phyloP scores from a whole-genome alignment of 1,284 basidiomycete species.

The Hymenochaete sp. region DNA sequence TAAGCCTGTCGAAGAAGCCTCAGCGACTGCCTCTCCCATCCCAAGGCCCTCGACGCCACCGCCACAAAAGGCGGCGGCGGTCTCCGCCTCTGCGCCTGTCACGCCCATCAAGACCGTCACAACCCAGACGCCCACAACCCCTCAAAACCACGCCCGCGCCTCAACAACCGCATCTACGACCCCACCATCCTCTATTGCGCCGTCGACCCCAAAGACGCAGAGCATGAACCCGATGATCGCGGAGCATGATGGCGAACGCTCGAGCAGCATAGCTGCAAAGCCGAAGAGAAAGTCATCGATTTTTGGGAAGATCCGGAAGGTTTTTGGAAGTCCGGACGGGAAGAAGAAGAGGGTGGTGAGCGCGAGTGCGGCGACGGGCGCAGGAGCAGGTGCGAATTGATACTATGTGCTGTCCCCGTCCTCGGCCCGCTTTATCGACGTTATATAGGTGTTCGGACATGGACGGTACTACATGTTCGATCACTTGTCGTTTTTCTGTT shows the following conservation, averaged over 20 bases:
- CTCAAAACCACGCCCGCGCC: not conserved
- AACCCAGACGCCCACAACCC: too few relatives aligned
- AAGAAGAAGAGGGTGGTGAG: constrained; percentile 7
- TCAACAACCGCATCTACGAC: constrained; percentile 7
- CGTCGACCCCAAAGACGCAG: constrained; percentile 16
- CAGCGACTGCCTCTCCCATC: constrained; percentile 3
- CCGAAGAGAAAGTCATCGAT: constrained; percentile 24
- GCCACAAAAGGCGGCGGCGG: constrained; percentile 1
- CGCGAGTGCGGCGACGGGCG: too few relatives aligned
- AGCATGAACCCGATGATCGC: constrained; percentile 3
- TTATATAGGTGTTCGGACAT: too few relatives aligned
- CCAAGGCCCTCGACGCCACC: constrained; percentile 12
- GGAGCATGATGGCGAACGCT: constrained; percentile 6
- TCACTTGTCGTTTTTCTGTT: not conserved
- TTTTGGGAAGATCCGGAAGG: constrained; percentile 24
- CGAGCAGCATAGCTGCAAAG: constrained; percentile 15
- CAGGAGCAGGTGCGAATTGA: too few relatives aligned
- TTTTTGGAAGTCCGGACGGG: constrained; percentile 17
- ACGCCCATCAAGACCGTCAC: constrained; percentile 13
- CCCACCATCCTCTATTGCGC: constrained; percentile 11
- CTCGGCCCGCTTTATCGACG: too few relatives aligned
- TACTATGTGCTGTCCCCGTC: too few relatives aligned
- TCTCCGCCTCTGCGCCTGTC: constrained; percentile 1
- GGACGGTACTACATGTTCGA: too few relatives aligned
- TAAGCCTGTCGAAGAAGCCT: constrained; percentile 5